Base-by-base conservation (phyloP, 805 yeast species). In the Saccharomycopsis fermentans region DNA sequence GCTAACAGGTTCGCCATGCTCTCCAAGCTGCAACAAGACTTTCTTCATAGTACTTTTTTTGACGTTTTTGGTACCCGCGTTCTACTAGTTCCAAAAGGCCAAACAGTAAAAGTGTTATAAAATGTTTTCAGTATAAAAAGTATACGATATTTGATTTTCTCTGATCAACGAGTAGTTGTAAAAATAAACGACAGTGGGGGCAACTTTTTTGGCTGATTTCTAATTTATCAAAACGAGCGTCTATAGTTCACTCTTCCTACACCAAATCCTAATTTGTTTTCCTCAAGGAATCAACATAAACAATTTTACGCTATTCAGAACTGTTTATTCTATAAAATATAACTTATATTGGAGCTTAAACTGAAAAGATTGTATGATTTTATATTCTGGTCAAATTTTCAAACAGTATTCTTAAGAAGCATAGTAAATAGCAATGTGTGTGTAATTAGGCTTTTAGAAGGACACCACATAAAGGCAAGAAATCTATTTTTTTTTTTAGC, bases 1-100 rank as follows among this genome's bases (percentile, higher is more conserved):
- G 35, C 61, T 47, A 6, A n/a, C 40, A 8, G 63, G 63, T 47
- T 56, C 61, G 4, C 63, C 63, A 34, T 39, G 19, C 32, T 58
- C 61, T 4, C 58, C 59, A 12, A 60, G 37, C 26, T 54, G 56
- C 34, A 57, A 54, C 9, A 59, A 39, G n/a, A 57, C 52, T 39
- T 59, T 54, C 48, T 55, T 58, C 61, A 58, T 55, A 14, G 8
- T 47, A 24, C 4, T 47, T 27, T 3, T 47, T 27, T 47, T 8
- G 5, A 14, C 2, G 8, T 21, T 36, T 21, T n/a, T 17, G 9
- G 24, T 37, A 12, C 11, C 8, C 16, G 2, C 21, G 14, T 29
- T 32, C 32, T 9, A 17, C 21, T 6, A 32, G n/a, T n/a, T n/a
- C n/a, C n/a, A n/a, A n/a, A n/a, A n/a, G n/a, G n/a, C n/a, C n/a